phyloP scores from a whole-genome alignment of 176 grass and related monocot genomes.

The Musa beccarii region DNA sequence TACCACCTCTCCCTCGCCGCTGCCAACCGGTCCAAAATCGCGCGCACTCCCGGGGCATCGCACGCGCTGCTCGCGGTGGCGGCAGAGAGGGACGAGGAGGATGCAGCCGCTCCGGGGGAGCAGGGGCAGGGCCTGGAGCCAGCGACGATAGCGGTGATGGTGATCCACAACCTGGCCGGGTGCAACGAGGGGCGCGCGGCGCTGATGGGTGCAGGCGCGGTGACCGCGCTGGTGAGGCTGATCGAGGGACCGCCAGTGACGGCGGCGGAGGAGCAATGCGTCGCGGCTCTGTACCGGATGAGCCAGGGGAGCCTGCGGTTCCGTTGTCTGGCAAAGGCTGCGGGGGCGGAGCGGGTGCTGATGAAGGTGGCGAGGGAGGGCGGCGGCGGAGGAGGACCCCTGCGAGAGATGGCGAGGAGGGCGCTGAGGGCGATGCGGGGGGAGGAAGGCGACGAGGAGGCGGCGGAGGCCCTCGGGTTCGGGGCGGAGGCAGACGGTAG shows the following conservation, averaged over 20 bases:
- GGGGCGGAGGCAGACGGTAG: constrained; percentile 19
- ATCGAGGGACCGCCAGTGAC: constrained; percentile 27
- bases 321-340: constrained; percentile 57
- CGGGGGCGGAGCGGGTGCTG: constrained; percentile 45
- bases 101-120: constrained; percentile 10
- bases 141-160: constrained; percentile 51
- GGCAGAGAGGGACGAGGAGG: constrained; percentile 11
- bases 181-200: constrained; percentile 55
- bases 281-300: constrained; percentile 51
- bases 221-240: constrained; percentile 33
- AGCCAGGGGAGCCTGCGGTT: constrained; percentile 69
- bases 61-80: constrained; percentile 43
- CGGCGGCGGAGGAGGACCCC: constrained; percentile 19
- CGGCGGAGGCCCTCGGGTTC: background rate
- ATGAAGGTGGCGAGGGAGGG: constrained; percentile 34
- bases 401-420: constrained; percentile 55
- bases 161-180: constrained; percentile 55
- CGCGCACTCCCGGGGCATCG: constrained; percentile 46
- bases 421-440: constrained; percentile 59
- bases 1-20: constrained; percentile 69
- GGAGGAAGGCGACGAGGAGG: constrained; percentile 34
- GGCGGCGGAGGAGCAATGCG: constrained; percentile 54
- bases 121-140: constrained; percentile 22
- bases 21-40: constrained; percentile 72
- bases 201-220: constrained; percentile 64